These are phyloP conservation scores for Pleurotus sapidus DNA, from an alignment of 768 basidiomycete genomes.

Conservation along the genomic window DNA sequence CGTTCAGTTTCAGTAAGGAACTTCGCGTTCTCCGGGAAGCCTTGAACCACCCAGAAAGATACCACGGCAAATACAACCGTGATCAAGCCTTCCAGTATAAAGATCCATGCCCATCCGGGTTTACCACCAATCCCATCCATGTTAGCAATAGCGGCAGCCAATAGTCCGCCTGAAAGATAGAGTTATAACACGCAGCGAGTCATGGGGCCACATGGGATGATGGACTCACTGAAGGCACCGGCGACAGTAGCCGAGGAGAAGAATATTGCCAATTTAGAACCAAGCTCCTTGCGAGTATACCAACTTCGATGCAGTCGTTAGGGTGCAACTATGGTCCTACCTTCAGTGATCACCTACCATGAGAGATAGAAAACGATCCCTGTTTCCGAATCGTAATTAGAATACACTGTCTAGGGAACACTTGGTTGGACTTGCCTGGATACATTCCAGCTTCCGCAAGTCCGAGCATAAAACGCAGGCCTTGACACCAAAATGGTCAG, in stretches of 20 bases:
- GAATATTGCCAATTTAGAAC: slow-evolving; percentile 69
- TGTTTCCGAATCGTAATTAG: neutral
- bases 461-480: slow-evolving; percentile 62
- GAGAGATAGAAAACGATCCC: slow-evolving; percentile 63
- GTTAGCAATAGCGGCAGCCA: slow-evolving; percentile 65
- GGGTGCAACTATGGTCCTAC: neutral
- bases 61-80: slow-evolving; percentile 57
- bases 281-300: slow-evolving; percentile 79
- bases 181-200: neutral
- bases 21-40: slow-evolving; percentile 74
- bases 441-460: slow-evolving; percentile 57
- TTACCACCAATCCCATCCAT: slow-evolving; percentile 68
- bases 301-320: slow-evolving; percentile 44
- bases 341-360: slow-evolving; percentile 32
- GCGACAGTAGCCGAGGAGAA: slow-evolving; percentile 79
- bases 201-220: neutral
- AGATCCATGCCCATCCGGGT: slow-evolving; percentile 51
- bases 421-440: slow-evolving; percentile 20
- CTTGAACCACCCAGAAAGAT: slow-evolving; percentile 74
- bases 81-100: slow-evolving; percentile 48
- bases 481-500: slow-evolving; percentile 25
- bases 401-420: too few species aligned
- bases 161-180: slow-evolving; percentile 47
- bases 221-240: slow-evolving; percentile 62
- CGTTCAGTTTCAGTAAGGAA: slow-evolving; percentile 68